phyloP scores from a whole-genome alignment of 495 filamentous ascomycete species.

The Aspergillus taichungensis region DNA sequence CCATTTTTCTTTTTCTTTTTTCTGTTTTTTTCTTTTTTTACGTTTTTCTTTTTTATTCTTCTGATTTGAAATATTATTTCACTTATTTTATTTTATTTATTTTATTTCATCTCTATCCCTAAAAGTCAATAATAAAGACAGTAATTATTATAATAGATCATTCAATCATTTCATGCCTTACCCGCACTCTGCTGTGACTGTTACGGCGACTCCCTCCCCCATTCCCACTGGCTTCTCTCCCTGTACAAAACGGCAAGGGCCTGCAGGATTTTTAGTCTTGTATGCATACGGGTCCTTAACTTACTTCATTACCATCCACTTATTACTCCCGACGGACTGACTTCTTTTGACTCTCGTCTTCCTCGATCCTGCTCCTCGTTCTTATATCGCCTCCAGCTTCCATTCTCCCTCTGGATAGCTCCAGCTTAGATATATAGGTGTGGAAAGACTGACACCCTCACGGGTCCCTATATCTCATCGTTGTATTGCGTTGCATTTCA shows the following conservation, averaged over 20 bases:
- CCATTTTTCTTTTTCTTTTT: conserved; percentile 16
- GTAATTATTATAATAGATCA: no score
- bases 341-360: no score
- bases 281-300: conserved; percentile 15
- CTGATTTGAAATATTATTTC: no score
- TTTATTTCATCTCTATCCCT: no score
- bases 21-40: conserved; percentile 18
- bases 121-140: no score
- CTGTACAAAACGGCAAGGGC: conserved; percentile 7
- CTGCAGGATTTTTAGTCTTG: conserved; percentile 12
- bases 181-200: conserved; percentile 18
- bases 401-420: conserved; percentile 5
- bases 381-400: no score
- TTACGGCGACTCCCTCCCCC: conserved; percentile 1
- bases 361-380: no score
- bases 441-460: conserved; percentile 1
- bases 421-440: conserved; percentile 7
- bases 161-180: conserved; percentile 21
- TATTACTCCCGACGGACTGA: no score
- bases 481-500: neutral
- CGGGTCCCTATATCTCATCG: neutral
- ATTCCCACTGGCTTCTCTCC: conserved; percentile 12
- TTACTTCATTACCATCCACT: no score
- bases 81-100: no score
- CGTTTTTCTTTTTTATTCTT: no score